Percentiles rank a stretch among this genome's conserved stretches.
phyloP scores from a whole-genome alignment of 257 asterid genomes.

The Solanum dulcamara region DNA sequence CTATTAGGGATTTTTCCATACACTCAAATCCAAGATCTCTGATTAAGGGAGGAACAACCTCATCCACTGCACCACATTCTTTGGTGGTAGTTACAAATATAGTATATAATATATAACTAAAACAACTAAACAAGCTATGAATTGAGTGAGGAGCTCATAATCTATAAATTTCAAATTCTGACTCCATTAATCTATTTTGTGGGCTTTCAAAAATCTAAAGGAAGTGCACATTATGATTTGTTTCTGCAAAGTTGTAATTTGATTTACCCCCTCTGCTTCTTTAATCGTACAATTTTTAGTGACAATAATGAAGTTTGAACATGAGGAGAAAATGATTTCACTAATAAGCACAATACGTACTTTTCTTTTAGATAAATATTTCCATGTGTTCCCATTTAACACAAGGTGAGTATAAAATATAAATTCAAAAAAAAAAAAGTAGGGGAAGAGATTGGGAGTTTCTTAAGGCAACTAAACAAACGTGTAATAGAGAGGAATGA shows the following conservation, averaged over 20 bases:
- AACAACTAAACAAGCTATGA: background rate
- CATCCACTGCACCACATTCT: no score
- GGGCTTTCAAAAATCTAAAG: constrained; percentile 15
- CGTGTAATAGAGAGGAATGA: background rate
- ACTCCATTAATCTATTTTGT: background rate
- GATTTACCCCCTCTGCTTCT: background rate
- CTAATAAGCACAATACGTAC: background rate
- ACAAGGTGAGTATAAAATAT: background rate
- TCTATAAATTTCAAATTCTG: background rate
- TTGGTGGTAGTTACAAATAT: no score
- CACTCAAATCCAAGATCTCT: no score
- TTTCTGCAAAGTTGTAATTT: background rate
- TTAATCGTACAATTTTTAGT: background rate
- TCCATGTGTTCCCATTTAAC: background rate
- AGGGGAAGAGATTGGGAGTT: background rate
- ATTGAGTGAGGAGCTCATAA: background rate
- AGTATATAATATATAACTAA: background rate
- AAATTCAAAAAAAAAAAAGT: no score
- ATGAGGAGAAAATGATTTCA: background rate
- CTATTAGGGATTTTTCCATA: no score
- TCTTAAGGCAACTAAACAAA: background rate
- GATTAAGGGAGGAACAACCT: no score
- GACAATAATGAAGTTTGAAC: background rate
- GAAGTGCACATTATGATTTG: constrained; percentile 25
- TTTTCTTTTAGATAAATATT: background rate